Evolutionary conservation across 768 basidiomycete genomes (phyloP).

Genomic region (Tylopilus vinaceipallidus): DNA sequence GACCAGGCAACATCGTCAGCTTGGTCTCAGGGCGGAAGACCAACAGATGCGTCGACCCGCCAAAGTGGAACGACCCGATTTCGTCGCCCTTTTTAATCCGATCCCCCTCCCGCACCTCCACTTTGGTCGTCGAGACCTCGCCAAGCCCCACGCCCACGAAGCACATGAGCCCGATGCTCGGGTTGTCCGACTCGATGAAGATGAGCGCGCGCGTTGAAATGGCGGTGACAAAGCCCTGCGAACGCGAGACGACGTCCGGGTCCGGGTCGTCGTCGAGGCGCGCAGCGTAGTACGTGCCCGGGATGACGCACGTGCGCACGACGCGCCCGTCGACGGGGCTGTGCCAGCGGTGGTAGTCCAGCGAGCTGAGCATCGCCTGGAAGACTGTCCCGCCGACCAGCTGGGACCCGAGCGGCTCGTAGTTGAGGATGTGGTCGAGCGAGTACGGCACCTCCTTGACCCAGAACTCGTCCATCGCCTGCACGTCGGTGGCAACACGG

Average conservation of each 20-base stretch:
- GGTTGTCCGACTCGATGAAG: conserved; percentile 57
- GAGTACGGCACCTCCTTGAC: conserved; percentile 63
- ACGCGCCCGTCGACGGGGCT: conserved; percentile 50
- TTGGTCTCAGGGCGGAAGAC: conserved; percentile 40
- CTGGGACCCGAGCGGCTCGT: conserved; percentile 37
- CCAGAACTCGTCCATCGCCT: conserved; percentile 52
- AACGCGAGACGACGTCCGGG: conserved; percentile 21
- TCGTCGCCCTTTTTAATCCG: conserved; percentile 51
- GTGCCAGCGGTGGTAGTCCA: conserved; percentile 65
- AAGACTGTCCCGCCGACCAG: conserved; percentile 52
- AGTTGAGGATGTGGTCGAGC: conserved; percentile 50
- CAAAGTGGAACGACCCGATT: conserved; percentile 64
- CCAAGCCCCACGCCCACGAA: conserved; percentile 62
- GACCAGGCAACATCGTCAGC: conserved; percentile 18
- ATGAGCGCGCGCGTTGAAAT: conserved; percentile 54
- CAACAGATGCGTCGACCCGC: conserved; percentile 51
- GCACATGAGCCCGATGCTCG: conserved; percentile 52
- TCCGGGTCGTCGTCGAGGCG: conserved; percentile 31
- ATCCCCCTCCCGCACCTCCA: conserved; percentile 46
- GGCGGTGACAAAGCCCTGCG: conserved; percentile 40
- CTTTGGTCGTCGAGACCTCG: conserved; percentile 60
- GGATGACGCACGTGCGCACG: conserved; percentile 40
- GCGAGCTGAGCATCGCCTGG: conserved; percentile 56
- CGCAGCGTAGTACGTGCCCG: conserved; percentile 50
- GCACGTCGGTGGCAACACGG: conserved; percentile 38